phyloP scores from a whole-genome alignment of 2,329 filamentous ascomycete genomes.

The Ophioceras dolichostomum region DNA sequence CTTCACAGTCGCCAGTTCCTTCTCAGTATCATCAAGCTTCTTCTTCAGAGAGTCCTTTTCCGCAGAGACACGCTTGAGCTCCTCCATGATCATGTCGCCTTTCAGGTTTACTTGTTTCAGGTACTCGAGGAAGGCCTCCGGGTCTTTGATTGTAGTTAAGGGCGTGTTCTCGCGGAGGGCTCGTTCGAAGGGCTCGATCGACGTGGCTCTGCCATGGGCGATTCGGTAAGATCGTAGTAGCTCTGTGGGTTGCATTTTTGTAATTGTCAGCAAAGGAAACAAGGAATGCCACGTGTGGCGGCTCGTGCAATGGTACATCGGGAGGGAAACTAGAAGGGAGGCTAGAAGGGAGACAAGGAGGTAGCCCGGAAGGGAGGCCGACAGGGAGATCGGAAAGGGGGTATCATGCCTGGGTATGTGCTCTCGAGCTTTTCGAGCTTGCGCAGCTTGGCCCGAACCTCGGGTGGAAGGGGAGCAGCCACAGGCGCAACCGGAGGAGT shows the following conservation, averaged over 20 bases:
- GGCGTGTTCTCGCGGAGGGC: constrained; percentile 87
- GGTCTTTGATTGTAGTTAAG: constrained; percentile 76
- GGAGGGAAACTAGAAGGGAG: neutral
- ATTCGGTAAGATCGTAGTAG: constrained; percentile 83
- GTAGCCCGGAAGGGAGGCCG: neutral
- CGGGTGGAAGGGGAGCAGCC: constrained; percentile 41
- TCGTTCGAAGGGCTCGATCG: constrained; percentile 89
- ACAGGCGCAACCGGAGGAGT: too few relatives aligned
- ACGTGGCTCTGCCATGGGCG: constrained; percentile 73
- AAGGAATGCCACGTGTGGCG: too few relatives aligned
- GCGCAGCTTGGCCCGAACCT: constrained; percentile 63
- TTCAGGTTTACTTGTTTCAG: constrained; percentile 77
- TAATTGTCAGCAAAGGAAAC: constrained; percentile 5
- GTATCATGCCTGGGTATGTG: constrained; percentile 48
- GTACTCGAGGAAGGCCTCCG: constrained; percentile 76
- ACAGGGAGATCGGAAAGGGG: neutral
- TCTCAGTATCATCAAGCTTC: constrained; percentile 56
- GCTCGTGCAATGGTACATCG: too few relatives aligned
- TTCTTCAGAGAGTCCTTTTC: constrained; percentile 74
- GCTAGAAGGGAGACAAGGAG: neutral
- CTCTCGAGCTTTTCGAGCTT: constrained; percentile 85
- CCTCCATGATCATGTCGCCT: constrained; percentile 86
- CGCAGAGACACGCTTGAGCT: constrained; percentile 73
- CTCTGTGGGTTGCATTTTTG: constrained; percentile 37
- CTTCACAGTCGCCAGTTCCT: constrained; percentile 45